phyloP scores from a whole-genome alignment of 1,284 basidiomycete genomes.

The Albatrellus sp. region DNA sequence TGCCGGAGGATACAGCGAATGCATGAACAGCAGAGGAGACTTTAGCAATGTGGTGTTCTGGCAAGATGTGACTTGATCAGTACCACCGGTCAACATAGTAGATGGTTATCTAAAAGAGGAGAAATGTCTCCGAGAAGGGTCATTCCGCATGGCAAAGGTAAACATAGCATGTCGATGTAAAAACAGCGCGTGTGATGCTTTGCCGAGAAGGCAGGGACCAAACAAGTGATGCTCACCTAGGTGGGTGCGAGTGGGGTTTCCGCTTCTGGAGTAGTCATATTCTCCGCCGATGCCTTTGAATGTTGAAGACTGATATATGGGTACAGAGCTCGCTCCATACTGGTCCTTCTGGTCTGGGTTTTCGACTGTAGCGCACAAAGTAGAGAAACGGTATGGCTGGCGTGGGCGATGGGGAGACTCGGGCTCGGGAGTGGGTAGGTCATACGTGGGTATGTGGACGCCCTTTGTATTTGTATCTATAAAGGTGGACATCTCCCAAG shows the following conservation, averaged over 20 bases:
- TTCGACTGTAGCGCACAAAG: constrained; percentile 88
- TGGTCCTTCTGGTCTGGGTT: constrained; percentile 81
- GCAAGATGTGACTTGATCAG: constrained; percentile 4
- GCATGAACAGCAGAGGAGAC: constrained; percentile 84
- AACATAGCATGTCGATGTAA: background rate
- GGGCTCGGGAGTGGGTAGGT: constrained; percentile 63
- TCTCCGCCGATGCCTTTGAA: constrained; percentile 91
- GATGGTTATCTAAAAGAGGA: background rate
- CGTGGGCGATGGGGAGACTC: constrained; percentile 55
- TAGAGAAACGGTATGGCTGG: constrained; percentile 72
- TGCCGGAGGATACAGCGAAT: constrained; percentile 90
- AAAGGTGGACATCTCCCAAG: background rate
- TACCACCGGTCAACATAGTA: background rate
- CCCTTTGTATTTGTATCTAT: constrained; percentile 6
- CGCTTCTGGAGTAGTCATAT: constrained; percentile 92
- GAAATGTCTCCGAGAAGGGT: background rate
- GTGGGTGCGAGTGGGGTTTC: constrained; percentile 94
- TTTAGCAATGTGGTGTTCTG: constrained; percentile 92
- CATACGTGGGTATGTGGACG: constrained; percentile 16
- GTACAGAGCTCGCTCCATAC: constrained; percentile 87
- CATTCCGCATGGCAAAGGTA: background rate
- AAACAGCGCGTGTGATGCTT: background rate
- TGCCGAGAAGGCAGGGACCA: background rate
- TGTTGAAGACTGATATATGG: constrained; percentile 96
- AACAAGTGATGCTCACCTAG: constrained; percentile 47